phyloP scores from a whole-genome alignment of 805 yeast species.

The Candida fluviatilis region DNA sequence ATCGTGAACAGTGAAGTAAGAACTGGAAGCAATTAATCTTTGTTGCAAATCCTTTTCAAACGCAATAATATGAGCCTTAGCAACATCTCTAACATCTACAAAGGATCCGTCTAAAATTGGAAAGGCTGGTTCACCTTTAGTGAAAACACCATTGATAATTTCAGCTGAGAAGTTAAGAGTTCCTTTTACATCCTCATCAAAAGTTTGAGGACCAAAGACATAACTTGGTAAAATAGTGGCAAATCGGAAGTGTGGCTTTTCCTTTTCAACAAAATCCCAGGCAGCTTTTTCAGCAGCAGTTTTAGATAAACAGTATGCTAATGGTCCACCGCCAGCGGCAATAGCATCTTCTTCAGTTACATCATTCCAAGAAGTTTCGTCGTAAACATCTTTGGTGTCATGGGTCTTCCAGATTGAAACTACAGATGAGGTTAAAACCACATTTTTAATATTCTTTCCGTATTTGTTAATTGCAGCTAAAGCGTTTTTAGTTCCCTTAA shows the following conservation, averaged over 20 bases:
- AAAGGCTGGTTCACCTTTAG: slow-evolving; percentile 7
- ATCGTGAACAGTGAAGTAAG: slow-evolving; percentile 17
- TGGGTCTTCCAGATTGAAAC: neutral
- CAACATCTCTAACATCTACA: slow-evolving; percentile 22
- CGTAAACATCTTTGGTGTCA: slow-evolving; percentile 25
- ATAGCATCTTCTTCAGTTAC: slow-evolving; percentile 44
- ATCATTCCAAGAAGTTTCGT: slow-evolving; percentile 49
- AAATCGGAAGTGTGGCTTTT: slow-evolving; percentile 17
- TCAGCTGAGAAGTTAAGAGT: slow-evolving; percentile 24
- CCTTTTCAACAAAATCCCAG: slow-evolving; percentile 22
- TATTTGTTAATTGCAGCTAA: slow-evolving; percentile 37
- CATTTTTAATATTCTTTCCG: slow-evolving; percentile 38
- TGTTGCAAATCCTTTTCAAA: slow-evolving; percentile 15
- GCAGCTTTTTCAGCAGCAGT: slow-evolving; percentile 25
- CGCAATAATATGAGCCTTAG: slow-evolving; percentile 17
- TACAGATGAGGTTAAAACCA: slow-evolving; percentile 47
- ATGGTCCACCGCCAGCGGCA: neutral
- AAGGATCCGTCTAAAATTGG: slow-evolving; percentile 17
- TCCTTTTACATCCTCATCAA: slow-evolving; percentile 23
- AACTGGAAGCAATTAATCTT: slow-evolving; percentile 24
- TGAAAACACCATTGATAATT: slow-evolving; percentile 18
- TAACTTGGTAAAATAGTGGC: slow-evolving; percentile 17
- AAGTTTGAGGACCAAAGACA: slow-evolving; percentile 24
- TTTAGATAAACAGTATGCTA: slow-evolving; percentile 21
- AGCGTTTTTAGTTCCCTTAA: slow-evolving; percentile 23